Conservation (phyloP, 257 asterid species). For the Solanum chmielewskii region DNA sequence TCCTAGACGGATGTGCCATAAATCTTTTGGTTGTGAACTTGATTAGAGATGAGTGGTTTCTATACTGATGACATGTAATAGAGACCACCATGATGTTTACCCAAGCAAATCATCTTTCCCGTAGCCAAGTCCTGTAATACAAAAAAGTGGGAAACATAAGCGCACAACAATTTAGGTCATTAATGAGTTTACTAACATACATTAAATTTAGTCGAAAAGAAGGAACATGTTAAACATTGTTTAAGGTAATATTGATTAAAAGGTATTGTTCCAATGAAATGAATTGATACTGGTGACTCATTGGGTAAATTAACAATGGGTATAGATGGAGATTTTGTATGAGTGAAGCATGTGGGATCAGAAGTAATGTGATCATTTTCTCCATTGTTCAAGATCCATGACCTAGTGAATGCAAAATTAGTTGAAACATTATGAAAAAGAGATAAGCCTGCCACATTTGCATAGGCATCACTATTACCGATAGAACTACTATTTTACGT, state of each 20-base stretch:
- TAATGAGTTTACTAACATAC: neutral
- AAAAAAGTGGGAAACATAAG: neutral
- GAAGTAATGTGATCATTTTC: too few relatives aligned
- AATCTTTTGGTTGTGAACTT: neutral
- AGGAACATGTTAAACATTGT: neutral
- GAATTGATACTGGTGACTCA: too few relatives aligned
- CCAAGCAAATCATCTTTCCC: constrained; percentile 5
- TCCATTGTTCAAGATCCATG: too few relatives aligned
- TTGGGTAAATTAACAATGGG: too few relatives aligned
- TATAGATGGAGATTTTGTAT: too few relatives aligned
- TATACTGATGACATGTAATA: neutral
- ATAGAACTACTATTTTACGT: neutral
- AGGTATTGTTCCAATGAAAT: neutral
- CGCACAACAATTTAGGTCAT: neutral
- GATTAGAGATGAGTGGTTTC: neutral
- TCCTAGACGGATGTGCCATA: neutral
- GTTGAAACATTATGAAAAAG: neutral
- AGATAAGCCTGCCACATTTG: neutral
- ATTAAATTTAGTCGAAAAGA: neutral
- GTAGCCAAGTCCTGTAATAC: neutral
- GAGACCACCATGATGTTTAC: neutral
- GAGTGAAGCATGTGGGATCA: too few relatives aligned
- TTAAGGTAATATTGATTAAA: neutral
- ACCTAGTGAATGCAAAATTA: neutral
- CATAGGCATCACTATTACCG: neutral